Evolutionary conservation across 768 basidiomycete genomes (phyloP).

Genomic region (Trametes coccinea): DNA sequence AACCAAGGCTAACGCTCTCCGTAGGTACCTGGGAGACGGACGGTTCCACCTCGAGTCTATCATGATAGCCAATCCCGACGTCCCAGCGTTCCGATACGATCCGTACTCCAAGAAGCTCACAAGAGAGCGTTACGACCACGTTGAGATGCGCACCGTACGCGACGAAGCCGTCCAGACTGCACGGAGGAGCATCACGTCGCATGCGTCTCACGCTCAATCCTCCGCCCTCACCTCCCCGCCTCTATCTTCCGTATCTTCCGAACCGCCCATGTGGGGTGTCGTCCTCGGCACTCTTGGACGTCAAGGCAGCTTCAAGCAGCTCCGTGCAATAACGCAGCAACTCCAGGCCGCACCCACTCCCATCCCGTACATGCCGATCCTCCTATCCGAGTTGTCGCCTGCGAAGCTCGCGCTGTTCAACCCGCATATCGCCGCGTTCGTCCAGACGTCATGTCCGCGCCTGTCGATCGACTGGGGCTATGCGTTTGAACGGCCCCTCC

Average conservation of each 20-base stretch:
- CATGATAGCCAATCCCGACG: slow-evolving; percentile 97
- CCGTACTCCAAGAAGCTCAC: slow-evolving; percentile 98
- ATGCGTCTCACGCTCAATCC: background rate
- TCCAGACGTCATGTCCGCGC: slow-evolving; percentile 96
- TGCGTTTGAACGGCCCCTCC: slow-evolving; percentile 84
- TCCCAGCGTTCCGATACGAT: slow-evolving; percentile 97
- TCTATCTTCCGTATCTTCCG: background rate
- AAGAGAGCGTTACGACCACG: slow-evolving; percentile 85
- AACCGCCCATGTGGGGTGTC: slow-evolving; percentile 73
- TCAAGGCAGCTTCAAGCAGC: slow-evolving; percentile 89
- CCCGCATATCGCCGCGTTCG: slow-evolving; percentile 81
- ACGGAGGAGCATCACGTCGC: slow-evolving; percentile 54
- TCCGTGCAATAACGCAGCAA: slow-evolving; percentile 79
- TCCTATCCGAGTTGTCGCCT: slow-evolving; percentile 96
- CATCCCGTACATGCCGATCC: slow-evolving; percentile 84
- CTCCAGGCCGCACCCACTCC: slow-evolving; percentile 51
- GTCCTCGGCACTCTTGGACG: slow-evolving; percentile 92
- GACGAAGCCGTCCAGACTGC: slow-evolving; percentile 77
- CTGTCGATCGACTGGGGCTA: slow-evolving; percentile 99
- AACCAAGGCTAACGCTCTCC: background rate
- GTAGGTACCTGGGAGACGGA: slow-evolving; percentile 94
- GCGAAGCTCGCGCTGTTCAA: slow-evolving; percentile 86
- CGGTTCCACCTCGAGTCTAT: slow-evolving; percentile 98
- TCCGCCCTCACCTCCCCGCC: slow-evolving; percentile 17
- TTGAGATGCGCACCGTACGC: slow-evolving; percentile 78